Evolutionary conservation across 129 eudicot genomes (phyloP).

Genomic region (Arctium lappa): DNA sequence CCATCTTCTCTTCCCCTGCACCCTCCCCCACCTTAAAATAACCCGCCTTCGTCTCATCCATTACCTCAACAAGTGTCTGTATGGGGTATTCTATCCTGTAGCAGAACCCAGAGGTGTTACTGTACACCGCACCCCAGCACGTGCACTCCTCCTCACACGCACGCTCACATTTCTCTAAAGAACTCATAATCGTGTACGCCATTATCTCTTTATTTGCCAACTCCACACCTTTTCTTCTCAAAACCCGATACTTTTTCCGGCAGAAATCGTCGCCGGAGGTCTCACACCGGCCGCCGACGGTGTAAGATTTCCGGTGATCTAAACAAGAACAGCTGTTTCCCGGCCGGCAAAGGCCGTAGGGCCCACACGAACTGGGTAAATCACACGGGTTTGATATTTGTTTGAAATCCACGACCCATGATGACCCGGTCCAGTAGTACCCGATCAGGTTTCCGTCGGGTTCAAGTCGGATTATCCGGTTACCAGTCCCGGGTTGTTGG

Average conservation of each 20-base stretch:
- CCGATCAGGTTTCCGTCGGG: constrained; percentile 79
- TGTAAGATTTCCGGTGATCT: constrained; percentile 41
- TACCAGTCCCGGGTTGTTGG: constrained; percentile 61
- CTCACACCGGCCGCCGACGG: constrained; percentile 25
- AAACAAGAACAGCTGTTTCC: constrained; percentile 76
- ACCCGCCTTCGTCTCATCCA: constrained; percentile 72
- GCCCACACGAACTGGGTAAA: constrained; percentile 77
- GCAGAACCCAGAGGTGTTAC: constrained; percentile 87
- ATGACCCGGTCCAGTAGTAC: constrained; percentile 75
- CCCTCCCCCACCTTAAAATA: constrained; percentile 75
- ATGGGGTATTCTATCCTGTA: constrained; percentile 78
- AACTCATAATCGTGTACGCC: constrained; percentile 42
- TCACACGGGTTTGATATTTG: constrained; percentile 63
- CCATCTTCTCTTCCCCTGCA: constrained; percentile 33
- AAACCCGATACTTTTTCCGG: constrained; percentile 12
- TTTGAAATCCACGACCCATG: constrained; percentile 65
- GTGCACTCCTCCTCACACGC: constrained; percentile 63
- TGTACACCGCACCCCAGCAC: constrained; percentile 95
- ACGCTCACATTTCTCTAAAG: constrained; percentile 55
- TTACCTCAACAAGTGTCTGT: constrained; percentile 62
- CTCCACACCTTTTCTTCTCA: constrained; percentile 59
- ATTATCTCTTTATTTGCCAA: constrained; percentile 59
- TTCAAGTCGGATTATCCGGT: constrained; percentile 65
- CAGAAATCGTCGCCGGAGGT: constrained; percentile 41
- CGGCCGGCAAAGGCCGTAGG: constrained; percentile 68